Conservation (phyloP, 441 rosid genomes). For the Flueggea neowawraea region DNA sequence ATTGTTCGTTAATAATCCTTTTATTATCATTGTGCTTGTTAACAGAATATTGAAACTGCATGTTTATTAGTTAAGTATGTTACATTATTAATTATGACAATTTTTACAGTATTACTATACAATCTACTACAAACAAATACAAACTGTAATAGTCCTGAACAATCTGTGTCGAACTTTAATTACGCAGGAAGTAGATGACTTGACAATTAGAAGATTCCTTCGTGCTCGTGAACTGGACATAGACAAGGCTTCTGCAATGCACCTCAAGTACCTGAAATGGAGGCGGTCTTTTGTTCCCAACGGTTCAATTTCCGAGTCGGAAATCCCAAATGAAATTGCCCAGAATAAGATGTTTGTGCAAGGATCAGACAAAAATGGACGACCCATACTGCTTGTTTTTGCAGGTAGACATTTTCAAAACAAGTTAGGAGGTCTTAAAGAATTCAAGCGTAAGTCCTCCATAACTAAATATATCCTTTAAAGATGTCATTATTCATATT, state of each 20-base stretch:
- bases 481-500: neutral
- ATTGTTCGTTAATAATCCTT: too few species aligned
- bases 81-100: too few species aligned
- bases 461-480: neutral
- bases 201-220: slow-evolving; percentile 44
- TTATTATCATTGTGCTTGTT: neutral
- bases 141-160: too few species aligned
- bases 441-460: slow-evolving; percentile 42
- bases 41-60: too few species aligned
- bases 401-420: slow-evolving; percentile 37
- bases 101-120: too few species aligned
- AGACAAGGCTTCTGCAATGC: slow-evolving; percentile 41
- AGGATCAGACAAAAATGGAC: slow-evolving; percentile 49
- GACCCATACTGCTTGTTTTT: slow-evolving; percentile 28
- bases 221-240: slow-evolving; percentile 50
- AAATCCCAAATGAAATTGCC: slow-evolving; percentile 29
- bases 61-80: neutral
- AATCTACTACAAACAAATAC: too few species aligned
- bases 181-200: slow-evolving; percentile 43
- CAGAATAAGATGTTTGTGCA: slow-evolving; percentile 54
- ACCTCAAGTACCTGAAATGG: slow-evolving; percentile 49
- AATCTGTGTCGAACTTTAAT: too few species aligned
- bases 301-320: slow-evolving; percentile 27
- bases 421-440: slow-evolving; percentile 29
- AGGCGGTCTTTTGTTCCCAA: slow-evolving; percentile 35